phyloP scores from a whole-genome alignment of 208 protist species.

The Acanthamoeba lenticulata region DNA sequence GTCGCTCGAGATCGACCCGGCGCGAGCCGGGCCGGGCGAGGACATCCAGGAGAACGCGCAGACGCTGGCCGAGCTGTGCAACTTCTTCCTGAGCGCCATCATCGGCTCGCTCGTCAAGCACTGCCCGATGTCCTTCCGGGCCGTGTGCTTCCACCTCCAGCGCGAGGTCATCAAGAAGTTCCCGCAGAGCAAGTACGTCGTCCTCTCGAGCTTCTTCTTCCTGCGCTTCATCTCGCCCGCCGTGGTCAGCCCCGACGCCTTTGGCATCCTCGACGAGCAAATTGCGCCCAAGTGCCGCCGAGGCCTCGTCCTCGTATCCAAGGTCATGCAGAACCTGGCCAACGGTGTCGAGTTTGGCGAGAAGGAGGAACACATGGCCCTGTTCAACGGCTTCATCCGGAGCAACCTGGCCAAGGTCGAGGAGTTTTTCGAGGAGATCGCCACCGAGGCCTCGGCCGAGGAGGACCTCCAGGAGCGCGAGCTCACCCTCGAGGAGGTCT shows the following conservation, averaged over 20 bases:
- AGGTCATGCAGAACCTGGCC: slow-evolving; percentile 54
- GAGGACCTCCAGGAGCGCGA: background rate
- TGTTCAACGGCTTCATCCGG: background rate
- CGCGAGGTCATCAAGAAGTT: slow-evolving; percentile 36
- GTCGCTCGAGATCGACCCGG: slow-evolving; percentile 13
- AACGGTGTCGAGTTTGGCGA: slow-evolving; percentile 53
- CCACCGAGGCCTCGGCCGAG: background rate
- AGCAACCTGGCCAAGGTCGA: background rate
- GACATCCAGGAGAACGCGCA: background rate
- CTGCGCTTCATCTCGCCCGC: slow-evolving; percentile 34
- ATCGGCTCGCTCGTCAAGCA: background rate
- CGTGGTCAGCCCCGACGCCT: slow-evolving; percentile 13
- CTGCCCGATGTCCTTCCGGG: background rate
- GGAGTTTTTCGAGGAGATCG: background rate
- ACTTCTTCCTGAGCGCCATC: background rate
- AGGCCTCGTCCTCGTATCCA: slow-evolving; percentile 33
- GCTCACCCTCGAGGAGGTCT: background rate
- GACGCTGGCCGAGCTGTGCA: background rate
- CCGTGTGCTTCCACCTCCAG: slow-evolving; percentile 1
- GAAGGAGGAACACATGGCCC: background rate
- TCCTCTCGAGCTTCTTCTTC: slow-evolving; percentile 36
- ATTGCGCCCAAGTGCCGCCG: background rate
- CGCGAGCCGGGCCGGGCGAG: background rate
- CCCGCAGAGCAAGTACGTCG: background rate
- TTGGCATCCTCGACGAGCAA: background rate